Conservation (phyloP, 371 early-diverging fungal species). For the Mucor circinelloides region DNA sequence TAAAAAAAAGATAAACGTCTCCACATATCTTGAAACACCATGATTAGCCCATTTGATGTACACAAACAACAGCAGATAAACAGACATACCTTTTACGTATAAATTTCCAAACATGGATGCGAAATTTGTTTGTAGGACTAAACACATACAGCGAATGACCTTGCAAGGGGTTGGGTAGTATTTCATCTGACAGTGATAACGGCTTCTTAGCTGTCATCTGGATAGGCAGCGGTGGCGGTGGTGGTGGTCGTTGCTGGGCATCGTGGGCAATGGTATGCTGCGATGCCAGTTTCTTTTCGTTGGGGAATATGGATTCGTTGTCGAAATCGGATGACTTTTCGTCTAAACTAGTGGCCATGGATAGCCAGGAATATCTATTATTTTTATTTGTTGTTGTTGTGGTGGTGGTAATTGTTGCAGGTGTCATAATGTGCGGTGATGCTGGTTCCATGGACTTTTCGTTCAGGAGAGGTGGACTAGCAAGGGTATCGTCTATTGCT, state of each 20-base stretch:
- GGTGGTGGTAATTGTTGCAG: not conserved
- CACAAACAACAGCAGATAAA: not conserved
- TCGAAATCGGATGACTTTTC: not conserved
- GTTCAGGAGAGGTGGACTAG: not conserved
- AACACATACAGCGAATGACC: slow-evolving; percentile 33
- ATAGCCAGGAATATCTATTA: slow-evolving; percentile 20
- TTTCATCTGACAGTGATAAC: slow-evolving; percentile 1
- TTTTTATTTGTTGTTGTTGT: not conserved
- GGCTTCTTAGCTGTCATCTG: not conserved
- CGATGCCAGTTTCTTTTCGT: slow-evolving; percentile 2
- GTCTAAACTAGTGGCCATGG: slow-evolving; percentile 3
- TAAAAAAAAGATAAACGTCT: slow-evolving; percentile 45
- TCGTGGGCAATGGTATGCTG: not conserved
- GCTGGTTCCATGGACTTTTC: not conserved
- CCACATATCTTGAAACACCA: slow-evolving; percentile 34
- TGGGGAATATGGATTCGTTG: not conserved
- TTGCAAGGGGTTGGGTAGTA: slow-evolving; percentile 24
- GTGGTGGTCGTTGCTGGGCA: not conserved
- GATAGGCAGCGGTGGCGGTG: not conserved
- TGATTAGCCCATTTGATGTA: not conserved
- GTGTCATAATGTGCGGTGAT: not conserved
- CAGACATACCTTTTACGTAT: slow-evolving; percentile 42
- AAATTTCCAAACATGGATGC: slow-evolving; percentile 35
- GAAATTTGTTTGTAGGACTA: slow-evolving; percentile 27
- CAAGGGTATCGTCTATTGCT: not conserved